These are phyloP conservation scores for Teratosphaeria nubilosa DNA, from an alignment of 2,329 filamentous ascomycete species.

Conservation along the genomic window DNA sequence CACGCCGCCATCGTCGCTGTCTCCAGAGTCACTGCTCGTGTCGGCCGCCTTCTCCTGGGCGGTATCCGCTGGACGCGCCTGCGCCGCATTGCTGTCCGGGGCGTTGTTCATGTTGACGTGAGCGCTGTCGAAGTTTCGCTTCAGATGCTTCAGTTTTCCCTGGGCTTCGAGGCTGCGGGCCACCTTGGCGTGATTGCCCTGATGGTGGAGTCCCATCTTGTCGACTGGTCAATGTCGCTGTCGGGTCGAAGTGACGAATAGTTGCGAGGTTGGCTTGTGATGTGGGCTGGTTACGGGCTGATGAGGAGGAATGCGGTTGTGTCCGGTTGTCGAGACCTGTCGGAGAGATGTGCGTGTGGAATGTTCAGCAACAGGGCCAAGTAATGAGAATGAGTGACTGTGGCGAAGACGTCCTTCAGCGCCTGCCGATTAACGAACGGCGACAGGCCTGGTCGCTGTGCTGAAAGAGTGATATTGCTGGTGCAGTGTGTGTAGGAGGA, in stretches of 20 bases:
- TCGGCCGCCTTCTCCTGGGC: not conserved
- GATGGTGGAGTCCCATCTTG: slow-evolving; percentile 21
- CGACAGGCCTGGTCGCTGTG: not conserved
- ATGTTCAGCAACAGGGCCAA: slow-evolving; percentile 6
- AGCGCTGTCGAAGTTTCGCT: slow-evolving; percentile 19
- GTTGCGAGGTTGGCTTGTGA: slow-evolving; percentile 1
- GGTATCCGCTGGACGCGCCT: slow-evolving; percentile 6
- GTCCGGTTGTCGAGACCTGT: slow-evolving; percentile 3
- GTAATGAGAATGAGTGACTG: not conserved
- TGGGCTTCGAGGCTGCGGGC: slow-evolving; percentile 18
- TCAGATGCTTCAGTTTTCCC: slow-evolving; percentile 14
- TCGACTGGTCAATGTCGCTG: slow-evolving; percentile 7
- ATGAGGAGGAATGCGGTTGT: slow-evolving; percentile 7
- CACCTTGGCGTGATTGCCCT: slow-evolving; percentile 20
- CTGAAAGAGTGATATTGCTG: not conserved
- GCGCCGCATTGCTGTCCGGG: slow-evolving; percentile 11
- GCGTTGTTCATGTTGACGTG: slow-evolving; percentile 18
- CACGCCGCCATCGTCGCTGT: slow-evolving; percentile 10
- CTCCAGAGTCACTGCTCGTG: not conserved
- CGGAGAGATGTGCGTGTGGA: slow-evolving; percentile 3
- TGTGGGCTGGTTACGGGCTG: not conserved
- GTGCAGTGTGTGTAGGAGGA: not conserved
- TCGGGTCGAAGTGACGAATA: not conserved
- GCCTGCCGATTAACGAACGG: not conserved
- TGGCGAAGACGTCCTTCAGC: not conserved